Conservation (phyloP, 2,329 filamentous ascomycete genomes). For the Alternaria panax region DNA sequence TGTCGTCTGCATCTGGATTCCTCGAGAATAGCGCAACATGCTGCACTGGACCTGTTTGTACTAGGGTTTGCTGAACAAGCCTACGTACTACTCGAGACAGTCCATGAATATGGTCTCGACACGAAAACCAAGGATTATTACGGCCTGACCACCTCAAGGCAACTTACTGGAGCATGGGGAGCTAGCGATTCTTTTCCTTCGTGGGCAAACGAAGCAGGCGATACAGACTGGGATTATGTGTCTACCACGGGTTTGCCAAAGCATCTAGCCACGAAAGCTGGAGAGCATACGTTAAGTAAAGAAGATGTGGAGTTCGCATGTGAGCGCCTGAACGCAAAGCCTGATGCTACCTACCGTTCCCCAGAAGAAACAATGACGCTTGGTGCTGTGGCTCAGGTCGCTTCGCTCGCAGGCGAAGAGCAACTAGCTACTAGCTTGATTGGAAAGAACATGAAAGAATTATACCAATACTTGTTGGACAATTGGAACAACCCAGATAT, state of each 20-base stretch:
- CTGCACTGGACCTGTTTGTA: constrained; percentile 8
- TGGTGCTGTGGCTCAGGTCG: constrained; percentile 1
- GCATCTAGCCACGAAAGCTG: not conserved
- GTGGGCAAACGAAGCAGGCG: not conserved
- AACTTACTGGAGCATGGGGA: not conserved
- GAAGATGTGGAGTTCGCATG: not conserved
- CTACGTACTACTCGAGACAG: constrained; percentile 1
- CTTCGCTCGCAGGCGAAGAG: not conserved
- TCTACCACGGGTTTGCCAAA: not conserved
- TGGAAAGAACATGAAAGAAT: not conserved
- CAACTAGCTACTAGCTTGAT: not conserved
- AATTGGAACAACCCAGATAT: not conserved
- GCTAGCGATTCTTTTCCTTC: not conserved
- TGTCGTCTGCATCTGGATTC: not conserved
- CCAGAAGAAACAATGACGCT: not conserved
- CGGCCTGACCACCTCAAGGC: not conserved
- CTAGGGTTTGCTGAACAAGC: constrained; percentile 2
- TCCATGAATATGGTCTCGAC: not conserved
- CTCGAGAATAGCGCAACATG: not conserved
- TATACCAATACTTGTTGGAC: constrained; percentile 1
- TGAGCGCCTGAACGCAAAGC: not conserved
- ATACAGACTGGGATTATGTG: not conserved
- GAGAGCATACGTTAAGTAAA: not conserved
- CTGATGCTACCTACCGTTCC: not conserved
- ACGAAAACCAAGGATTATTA: not conserved